Evolutionary conservation across 352 stramenopile species (phyloP), one percentile per base, ranked within the genome.

Genomic region (Phytophthora boehmeriae): DNA sequence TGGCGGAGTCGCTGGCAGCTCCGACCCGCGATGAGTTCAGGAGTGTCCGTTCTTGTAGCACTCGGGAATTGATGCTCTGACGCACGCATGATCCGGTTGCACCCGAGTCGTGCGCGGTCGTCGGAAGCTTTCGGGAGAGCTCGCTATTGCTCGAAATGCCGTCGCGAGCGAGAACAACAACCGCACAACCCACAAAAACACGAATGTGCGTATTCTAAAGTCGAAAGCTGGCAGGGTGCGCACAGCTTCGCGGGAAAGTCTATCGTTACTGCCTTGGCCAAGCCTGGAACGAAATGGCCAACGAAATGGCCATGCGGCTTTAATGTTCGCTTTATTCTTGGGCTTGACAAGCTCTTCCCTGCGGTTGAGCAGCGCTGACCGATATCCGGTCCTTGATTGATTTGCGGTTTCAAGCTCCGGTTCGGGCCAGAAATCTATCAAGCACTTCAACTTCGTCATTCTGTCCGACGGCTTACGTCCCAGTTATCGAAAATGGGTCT

Each of bases 181-280:
- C 47, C 28, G 52, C 49, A 71, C 66, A 32, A 71, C 52, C 50
- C 22, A 22, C 46, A 68, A 68, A 71, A 60, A 60, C 54, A 61
- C 51, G 36, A 5, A 16, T 22, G 22, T 19, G 23, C n/a, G 25
- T n/a, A 20, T 61, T 69, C 59, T 30, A 65, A 63, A 57, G 57
- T 63, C 19, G 59, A 69, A 66, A 57, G 35, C 17, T 25, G 25
- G 25, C 25, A 30, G 25, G 25, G 25, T 30, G 25, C 25, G 6
- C 25, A 30, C 25, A 30, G 25, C 25, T 30, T 30, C 25, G 25
- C 25, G 25, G 25, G 62, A 71, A 59, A 71, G 62, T 44, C 62
- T 28, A 30, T 6, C 36, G 34, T 65, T 69, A 69, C 61, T 65
- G 38, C 46, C 16, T 14, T 41, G 38, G n/a, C n/a, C n/a, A n/a